These are phyloP conservation scores for Puccinia polysora DNA, from an alignment of 1,284 basidiomycete species.

Conservation along the genomic window DNA sequence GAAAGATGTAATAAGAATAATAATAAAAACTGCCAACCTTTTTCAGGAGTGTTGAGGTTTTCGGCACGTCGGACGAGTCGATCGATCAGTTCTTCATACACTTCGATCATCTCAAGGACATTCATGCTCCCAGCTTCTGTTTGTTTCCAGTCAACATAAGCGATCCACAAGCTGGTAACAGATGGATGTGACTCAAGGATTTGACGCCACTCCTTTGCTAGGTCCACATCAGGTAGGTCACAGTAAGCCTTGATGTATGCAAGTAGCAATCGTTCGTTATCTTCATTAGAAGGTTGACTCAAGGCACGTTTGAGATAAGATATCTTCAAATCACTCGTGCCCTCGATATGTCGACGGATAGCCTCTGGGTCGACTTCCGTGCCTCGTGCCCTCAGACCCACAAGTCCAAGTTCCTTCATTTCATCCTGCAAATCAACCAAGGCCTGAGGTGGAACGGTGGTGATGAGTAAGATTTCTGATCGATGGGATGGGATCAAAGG, in stretches of 20 bases:
- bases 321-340: conserved; percentile 38
- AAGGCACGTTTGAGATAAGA: conserved; percentile 33
- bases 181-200: conserved; percentile 38
- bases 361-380: conserved; percentile 16
- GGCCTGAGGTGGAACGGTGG: background rate
- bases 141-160: conserved; percentile 42
- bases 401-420: conserved; percentile 42
- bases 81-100: conserved; percentile 42
- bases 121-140: conserved; percentile 39
- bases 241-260: conserved; percentile 39
- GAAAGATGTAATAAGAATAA: background rate
- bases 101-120: conserved; percentile 37
- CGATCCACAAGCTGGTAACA: conserved; percentile 30
- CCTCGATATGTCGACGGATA: conserved; percentile 16
- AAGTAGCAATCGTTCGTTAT: conserved; percentile 23
- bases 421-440: conserved; percentile 40
- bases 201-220: conserved; percentile 30
- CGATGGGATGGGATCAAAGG: too few relatives aligned
- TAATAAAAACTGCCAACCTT: background rate
- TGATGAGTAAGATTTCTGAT: background rate
- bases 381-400: conserved; percentile 25
- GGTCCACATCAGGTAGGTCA: conserved; percentile 34
- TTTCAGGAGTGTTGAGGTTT: background rate
- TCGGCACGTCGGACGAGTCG: conserved; percentile 30
- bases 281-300: conserved; percentile 15